Evolutionary conservation across 2,329 filamentous ascomycete species (phyloP).

Genomic region (Xylaria sp.): DNA sequence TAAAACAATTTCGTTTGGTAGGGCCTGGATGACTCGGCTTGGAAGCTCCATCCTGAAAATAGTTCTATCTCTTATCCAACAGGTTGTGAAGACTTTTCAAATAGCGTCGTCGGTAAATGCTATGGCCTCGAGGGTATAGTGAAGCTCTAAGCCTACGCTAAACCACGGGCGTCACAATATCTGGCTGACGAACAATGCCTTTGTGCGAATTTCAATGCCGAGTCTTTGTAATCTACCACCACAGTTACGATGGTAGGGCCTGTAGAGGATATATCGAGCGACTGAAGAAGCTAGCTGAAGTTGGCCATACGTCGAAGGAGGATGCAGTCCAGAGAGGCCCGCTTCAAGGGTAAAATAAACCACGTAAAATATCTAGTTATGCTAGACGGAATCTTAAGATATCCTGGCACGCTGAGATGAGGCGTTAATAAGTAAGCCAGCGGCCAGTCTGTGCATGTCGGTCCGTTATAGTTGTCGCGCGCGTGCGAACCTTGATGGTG

Average conservation of each 20-base stretch:
- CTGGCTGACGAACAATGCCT: not conserved
- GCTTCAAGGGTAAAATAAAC: slow-evolving; percentile 1
- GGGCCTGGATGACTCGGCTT: not conserved
- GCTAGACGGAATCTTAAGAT: not conserved
- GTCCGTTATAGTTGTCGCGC: not conserved
- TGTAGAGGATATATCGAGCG: not conserved
- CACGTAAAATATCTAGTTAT: not conserved
- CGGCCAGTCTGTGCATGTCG: too few species aligned
- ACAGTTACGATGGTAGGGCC: not conserved
- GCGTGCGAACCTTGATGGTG: slow-evolving; percentile 32
- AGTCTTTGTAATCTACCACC: not conserved
- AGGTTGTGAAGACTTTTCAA: not conserved
- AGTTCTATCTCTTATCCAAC: not conserved
- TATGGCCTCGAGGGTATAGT: too few species aligned
- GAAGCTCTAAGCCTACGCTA: not conserved
- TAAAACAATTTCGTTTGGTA: slow-evolving; percentile 43
- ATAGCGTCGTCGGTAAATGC: not conserved
- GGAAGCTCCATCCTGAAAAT: not conserved
- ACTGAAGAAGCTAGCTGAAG: not conserved
- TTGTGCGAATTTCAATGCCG: not conserved
- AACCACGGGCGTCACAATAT: slow-evolving; percentile 7
- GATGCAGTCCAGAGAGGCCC: not conserved
- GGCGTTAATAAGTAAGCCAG: not conserved
- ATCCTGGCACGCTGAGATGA: not conserved
- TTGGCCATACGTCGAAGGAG: not conserved